Conservation (phyloP, 2,329 filamentous ascomycete species). For the Fusarium oligoseptatum region DNA sequence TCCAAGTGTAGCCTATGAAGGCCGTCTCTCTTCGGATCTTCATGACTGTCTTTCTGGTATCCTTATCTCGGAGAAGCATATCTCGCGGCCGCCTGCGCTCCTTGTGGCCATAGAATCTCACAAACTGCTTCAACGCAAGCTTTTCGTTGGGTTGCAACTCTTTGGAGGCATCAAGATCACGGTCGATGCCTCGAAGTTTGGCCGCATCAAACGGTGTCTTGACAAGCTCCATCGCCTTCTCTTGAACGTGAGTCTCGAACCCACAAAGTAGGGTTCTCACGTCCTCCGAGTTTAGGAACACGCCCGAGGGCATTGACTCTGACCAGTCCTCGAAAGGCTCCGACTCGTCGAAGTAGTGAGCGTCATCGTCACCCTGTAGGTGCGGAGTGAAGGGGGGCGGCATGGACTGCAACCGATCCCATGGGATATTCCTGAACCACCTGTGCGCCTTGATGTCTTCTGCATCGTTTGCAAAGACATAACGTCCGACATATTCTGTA, state of each 20-base stretch:
- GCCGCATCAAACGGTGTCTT: conserved; percentile 62
- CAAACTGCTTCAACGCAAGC: conserved; percentile 63
- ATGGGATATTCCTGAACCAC: conserved; percentile 85
- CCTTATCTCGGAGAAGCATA: conserved; percentile 81
- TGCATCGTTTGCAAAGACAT: conserved; percentile 87
- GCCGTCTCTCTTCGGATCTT: conserved; percentile 84
- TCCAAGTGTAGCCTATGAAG: conserved; percentile 92
- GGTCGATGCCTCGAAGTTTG: conserved; percentile 63
- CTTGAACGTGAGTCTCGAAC: conserved; percentile 58
- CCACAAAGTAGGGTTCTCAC: conserved; percentile 51
- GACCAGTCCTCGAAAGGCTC: conserved; percentile 76
- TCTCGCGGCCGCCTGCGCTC: conserved; percentile 88
- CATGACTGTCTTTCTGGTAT: conserved; percentile 76
- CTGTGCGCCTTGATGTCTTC: conserved; percentile 90
- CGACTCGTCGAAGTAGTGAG: conserved; percentile 91
- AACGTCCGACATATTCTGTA: conserved; percentile 58
- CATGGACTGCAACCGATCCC: conserved; percentile 79
- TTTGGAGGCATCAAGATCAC: conserved; percentile 58
- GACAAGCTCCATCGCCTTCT: conserved; percentile 60
- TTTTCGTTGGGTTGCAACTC: conserved; percentile 54
- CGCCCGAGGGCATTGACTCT: conserved; percentile 58
- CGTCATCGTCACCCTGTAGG: conserved; percentile 77
- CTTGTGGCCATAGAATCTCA: conserved; percentile 67
- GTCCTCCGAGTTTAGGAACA: conserved; percentile 48
- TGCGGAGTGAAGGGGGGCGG: conserved; percentile 85